These are phyloP conservation scores for Colletotrichum limetticola DNA, from an alignment of 2,329 filamentous ascomycete species.

Conservation along the genomic window DNA sequence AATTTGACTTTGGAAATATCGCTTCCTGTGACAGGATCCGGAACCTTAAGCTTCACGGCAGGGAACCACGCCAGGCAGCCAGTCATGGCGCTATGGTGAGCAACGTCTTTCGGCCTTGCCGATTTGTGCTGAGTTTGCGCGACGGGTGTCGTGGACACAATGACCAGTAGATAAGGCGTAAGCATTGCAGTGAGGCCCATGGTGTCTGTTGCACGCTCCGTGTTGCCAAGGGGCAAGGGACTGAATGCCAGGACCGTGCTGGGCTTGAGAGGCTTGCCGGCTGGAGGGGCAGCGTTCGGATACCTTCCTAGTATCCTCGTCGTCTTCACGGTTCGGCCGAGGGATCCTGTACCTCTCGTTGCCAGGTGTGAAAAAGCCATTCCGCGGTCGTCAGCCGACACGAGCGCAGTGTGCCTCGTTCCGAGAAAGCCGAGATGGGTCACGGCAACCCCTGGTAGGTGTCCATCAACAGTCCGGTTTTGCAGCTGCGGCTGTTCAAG, in stretches of 20 bases:
- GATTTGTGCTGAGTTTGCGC: constrained; percentile 98
- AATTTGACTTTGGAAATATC: constrained; percentile 85
- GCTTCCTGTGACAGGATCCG: constrained; percentile 73
- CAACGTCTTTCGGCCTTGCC: constrained; percentile 88
- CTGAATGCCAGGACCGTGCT: constrained; percentile 95
- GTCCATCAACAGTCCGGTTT: constrained; percentile 80
- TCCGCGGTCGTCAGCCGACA: constrained; percentile 92
- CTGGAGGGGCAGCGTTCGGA: constrained; percentile 73
- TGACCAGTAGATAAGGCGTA: constrained; percentile 93
- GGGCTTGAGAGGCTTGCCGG: constrained; percentile 80
- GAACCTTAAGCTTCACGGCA: constrained; percentile 87
- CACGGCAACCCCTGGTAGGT: constrained; percentile 80
- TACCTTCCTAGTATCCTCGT: constrained; percentile 93
- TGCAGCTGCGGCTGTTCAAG: constrained; percentile 74
- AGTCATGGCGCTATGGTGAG: constrained; percentile 89
- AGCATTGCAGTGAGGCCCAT: constrained; percentile 95
- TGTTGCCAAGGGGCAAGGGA: constrained; percentile 90
- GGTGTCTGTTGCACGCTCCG: constrained; percentile 86
- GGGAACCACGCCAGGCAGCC: constrained; percentile 98
- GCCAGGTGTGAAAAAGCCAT: constrained; percentile 99
- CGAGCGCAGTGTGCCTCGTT: constrained; percentile 90
- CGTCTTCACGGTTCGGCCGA: constrained; percentile 88
- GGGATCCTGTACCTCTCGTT: constrained; percentile 86
- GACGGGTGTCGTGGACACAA: constrained; percentile 95
- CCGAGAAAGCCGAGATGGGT: constrained; percentile 95